These are phyloP conservation scores for Coelastrella sp. DNA, from an alignment of 139 green algal genomes.

Conservation along the genomic window DNA sequence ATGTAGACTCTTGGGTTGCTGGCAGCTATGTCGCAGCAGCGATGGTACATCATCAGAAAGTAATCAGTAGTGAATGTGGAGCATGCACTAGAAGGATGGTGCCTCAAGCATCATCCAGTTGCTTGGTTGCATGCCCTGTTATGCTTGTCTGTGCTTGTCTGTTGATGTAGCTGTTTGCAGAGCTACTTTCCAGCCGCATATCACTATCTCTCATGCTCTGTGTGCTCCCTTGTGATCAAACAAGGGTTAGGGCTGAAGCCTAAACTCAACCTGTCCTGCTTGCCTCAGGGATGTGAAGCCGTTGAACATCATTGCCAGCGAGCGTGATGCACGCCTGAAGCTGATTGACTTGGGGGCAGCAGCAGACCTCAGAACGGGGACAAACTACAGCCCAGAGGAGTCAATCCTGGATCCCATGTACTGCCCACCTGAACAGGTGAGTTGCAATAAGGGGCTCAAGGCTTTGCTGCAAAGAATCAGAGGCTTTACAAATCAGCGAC, in stretches of 20 bases:
- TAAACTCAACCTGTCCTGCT: neutral
- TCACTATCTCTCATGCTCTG: too few relatives aligned
- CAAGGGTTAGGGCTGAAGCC: too few relatives aligned
- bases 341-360: constrained; percentile 72
- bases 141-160: neutral
- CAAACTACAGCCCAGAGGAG: constrained; percentile 91
- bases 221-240: too few relatives aligned
- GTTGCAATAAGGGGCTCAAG: neutral
- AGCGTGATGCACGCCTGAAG: constrained; percentile 71
- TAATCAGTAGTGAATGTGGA: too few relatives aligned
- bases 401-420: constrained; percentile 92
- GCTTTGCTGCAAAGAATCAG: neutral
- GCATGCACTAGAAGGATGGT: too few relatives aligned
- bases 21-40: neutral
- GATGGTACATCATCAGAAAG: too few relatives aligned
- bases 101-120: too few relatives aligned
- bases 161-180: neutral
- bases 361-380: constrained; percentile 88
- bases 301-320: constrained; percentile 88
- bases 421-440: constrained; percentile 88
- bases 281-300: constrained; percentile 90
- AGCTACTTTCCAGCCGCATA: too few relatives aligned
- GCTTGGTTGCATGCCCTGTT: neutral
- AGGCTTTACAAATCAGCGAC: too few relatives aligned
- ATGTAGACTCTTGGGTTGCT: neutral